These are phyloP conservation scores for Bretschneidera sinensis DNA, from an alignment of 345 rosid genomes.

Conservation along the genomic window DNA sequence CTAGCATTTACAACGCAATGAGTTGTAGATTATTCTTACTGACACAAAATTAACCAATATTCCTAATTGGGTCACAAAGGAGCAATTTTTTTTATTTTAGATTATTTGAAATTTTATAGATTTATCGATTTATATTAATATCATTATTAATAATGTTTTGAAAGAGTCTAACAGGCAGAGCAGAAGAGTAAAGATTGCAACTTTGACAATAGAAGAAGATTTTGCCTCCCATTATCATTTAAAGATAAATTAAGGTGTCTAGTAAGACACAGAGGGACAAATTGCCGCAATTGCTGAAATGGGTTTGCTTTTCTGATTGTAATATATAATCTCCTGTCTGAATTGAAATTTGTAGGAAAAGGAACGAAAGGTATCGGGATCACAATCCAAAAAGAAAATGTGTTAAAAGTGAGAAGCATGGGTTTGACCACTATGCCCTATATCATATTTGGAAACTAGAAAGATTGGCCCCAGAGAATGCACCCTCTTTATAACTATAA, in stretches of 20 bases:
- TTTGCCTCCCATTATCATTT: too few species aligned
- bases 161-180: too few species aligned
- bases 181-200: slow-evolving; percentile 9
- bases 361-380: slow-evolving; percentile 28
- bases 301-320: slow-evolving; percentile 28
- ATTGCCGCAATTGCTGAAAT: slow-evolving; percentile 28
- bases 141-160: too few species aligned
- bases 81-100: too few species aligned
- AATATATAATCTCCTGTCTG: not conserved
- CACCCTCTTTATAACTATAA: not conserved
- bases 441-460: not conserved
- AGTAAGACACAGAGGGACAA: too few species aligned
- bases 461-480: slow-evolving; percentile 15
- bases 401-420: slow-evolving; percentile 2
- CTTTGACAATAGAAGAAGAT: slow-evolving; percentile 12
- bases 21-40: too few species aligned
- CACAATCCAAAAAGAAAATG: slow-evolving; percentile 20
- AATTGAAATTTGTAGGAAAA: not conserved
- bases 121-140: too few species aligned
- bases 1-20: slow-evolving; percentile 9
- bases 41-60: slow-evolving; percentile 14
- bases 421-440: slow-evolving; percentile 35
- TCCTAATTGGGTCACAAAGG: slow-evolving; percentile 12
- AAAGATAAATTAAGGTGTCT: slow-evolving; percentile 6
- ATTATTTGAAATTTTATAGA: too few species aligned